phyloP scores from a whole-genome alignment of 2,329 filamentous ascomycete genomes.

The Aquanectria penicillioides region DNA sequence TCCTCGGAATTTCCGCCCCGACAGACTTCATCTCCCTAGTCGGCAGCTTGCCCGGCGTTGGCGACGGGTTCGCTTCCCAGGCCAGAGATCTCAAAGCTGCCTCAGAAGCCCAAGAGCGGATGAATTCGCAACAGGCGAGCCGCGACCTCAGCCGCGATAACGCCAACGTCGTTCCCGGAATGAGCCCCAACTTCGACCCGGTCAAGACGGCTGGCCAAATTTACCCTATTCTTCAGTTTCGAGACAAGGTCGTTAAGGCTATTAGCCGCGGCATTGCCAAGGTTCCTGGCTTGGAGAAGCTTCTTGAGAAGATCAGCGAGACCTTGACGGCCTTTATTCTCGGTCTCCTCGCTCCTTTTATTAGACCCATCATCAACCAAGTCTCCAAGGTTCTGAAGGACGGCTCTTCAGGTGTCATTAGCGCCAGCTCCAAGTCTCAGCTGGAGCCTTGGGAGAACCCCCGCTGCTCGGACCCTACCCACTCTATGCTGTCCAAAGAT shows the following conservation, averaged over 20 bases:
- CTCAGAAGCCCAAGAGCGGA: slow-evolving; percentile 71
- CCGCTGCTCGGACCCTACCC: slow-evolving; percentile 79
- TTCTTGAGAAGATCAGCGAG: slow-evolving; percentile 95
- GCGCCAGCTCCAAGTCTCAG: slow-evolving; percentile 77
- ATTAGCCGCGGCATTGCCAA: slow-evolving; percentile 89
- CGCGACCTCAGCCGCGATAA: slow-evolving; percentile 55
- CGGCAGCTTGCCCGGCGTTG: slow-evolving; percentile 77
- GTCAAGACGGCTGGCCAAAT: slow-evolving; percentile 82
- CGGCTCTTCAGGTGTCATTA: slow-evolving; percentile 78
- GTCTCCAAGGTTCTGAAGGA: slow-evolving; percentile 87
- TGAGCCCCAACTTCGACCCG: slow-evolving; percentile 80
- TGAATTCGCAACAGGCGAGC: slow-evolving; percentile 55
- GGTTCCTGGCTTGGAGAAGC: slow-evolving; percentile 86
- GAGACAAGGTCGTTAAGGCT: slow-evolving; percentile 90
- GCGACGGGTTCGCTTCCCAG: slow-evolving; percentile 72
- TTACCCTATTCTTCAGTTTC: slow-evolving; percentile 93
- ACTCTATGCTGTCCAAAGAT: slow-evolving; percentile 86
- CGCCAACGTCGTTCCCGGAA: slow-evolving; percentile 73
- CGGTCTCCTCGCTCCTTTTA: slow-evolving; percentile 88
- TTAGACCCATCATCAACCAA: slow-evolving; percentile 89
- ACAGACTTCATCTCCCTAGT: slow-evolving; percentile 77
- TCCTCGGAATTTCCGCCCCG: slow-evolving; percentile 52
- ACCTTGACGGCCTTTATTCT: slow-evolving; percentile 92
- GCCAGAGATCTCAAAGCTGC: slow-evolving; percentile 69
- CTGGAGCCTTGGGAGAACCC: slow-evolving; percentile 84